Evolutionary conservation across 2,329 filamentous ascomycete genomes (phyloP).

Genomic region (Blastomyces percursus): DNA sequence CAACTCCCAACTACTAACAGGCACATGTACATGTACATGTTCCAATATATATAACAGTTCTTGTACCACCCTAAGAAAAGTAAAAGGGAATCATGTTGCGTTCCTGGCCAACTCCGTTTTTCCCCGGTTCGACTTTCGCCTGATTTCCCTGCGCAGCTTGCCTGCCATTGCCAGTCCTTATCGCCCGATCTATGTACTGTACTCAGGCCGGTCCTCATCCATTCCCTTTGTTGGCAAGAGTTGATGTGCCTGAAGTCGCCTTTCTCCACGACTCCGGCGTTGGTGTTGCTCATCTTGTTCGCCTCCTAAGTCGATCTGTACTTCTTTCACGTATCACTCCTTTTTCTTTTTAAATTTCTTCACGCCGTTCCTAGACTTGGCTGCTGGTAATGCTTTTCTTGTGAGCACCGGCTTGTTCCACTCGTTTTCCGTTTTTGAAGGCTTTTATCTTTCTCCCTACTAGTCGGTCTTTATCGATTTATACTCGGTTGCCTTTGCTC

Average conservation of each 20-base stretch:
- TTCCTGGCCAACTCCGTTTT: neutral
- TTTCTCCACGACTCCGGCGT: neutral
- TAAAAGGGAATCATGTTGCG: neutral
- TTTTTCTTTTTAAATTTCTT: neutral
- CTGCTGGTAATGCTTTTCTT: neutral
- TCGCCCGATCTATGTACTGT: neutral
- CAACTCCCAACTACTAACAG: neutral
- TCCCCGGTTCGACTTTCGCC: neutral
- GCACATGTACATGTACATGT: neutral
- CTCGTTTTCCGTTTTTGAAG: neutral
- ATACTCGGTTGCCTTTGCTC: neutral
- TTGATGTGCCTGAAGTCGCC: neutral
- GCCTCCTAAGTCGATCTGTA: neutral
- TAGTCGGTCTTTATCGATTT: neutral
- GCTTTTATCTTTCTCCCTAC: neutral
- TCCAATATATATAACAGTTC: neutral
- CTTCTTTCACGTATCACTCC: neutral
- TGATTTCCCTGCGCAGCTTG: neutral
- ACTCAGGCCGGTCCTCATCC: neutral
- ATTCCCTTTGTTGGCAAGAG: conserved; percentile 2
- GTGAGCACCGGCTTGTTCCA: neutral
- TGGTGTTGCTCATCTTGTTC: neutral
- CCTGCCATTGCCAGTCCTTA: neutral
- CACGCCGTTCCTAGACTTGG: neutral
- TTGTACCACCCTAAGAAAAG: neutral